These are phyloP conservation scores for Pholiota adiposa DNA, from an alignment of 1,284 basidiomycete species.

Conservation along the genomic window DNA sequence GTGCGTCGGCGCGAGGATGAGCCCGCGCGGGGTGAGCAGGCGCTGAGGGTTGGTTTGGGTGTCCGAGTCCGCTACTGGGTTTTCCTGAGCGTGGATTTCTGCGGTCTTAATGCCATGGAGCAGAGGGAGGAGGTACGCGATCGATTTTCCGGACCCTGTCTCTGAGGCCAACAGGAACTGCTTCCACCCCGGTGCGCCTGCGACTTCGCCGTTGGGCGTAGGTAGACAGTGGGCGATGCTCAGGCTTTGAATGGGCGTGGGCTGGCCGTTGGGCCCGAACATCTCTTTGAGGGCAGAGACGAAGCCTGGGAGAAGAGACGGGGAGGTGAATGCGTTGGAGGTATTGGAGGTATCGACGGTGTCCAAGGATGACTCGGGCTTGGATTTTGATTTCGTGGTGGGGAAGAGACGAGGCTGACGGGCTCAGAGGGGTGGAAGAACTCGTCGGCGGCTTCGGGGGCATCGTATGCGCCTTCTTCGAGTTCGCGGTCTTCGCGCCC, in stretches of 20 bases:
- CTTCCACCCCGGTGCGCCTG: conserved; percentile 38
- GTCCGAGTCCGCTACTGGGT: not conserved
- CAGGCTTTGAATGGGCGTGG: conserved; percentile 79
- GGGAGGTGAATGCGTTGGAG: conserved; percentile 73
- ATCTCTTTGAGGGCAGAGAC: conserved; percentile 56
- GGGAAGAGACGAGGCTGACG: not conserved
- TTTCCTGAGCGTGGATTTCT: conserved; percentile 42
- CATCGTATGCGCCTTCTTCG: too few relatives aligned
- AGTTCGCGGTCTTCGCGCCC: too few relatives aligned
- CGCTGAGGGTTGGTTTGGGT: conserved; percentile 21
- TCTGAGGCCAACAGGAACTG: conserved; percentile 81
- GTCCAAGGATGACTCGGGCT: not conserved
- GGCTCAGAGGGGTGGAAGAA: too few relatives aligned
- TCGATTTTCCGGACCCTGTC: conserved; percentile 88
- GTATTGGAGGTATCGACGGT: conserved; percentile 9
- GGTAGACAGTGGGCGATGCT: conserved; percentile 56
- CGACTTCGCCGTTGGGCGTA: conserved; percentile 16
- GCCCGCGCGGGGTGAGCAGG: conserved; percentile 69
- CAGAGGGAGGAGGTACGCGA: conserved; percentile 87
- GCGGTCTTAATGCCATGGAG: conserved; percentile 76
- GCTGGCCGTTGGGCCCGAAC: conserved; percentile 55
- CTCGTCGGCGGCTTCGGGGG: too few relatives aligned
- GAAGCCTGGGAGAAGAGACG: conserved; percentile 70
- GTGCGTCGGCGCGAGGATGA: conserved; percentile 87
- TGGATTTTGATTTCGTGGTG: not conserved